Evolutionary conservation across 495 filamentous ascomycete species (phyloP).

Genomic region (Opeltia flavorubescens): DNA sequence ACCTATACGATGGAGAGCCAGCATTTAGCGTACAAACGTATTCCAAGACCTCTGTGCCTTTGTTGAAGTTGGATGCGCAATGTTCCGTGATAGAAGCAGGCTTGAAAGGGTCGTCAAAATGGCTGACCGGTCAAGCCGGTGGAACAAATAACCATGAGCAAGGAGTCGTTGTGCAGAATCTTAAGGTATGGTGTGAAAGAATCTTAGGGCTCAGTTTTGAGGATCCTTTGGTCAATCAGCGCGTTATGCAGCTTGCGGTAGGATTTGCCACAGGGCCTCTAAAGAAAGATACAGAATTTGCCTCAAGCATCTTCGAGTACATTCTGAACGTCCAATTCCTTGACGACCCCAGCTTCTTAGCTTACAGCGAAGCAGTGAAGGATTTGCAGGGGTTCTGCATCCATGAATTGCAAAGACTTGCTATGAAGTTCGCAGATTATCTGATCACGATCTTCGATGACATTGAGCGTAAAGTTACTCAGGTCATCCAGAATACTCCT

Average conservation of each 20-base stretch:
- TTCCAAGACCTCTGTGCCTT: slow-evolving; percentile 60
- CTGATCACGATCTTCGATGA: slow-evolving; percentile 78
- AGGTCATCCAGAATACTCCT: slow-evolving; percentile 57
- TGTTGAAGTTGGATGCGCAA: slow-evolving; percentile 75
- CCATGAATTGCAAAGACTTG: slow-evolving; percentile 76
- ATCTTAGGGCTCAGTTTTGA: slow-evolving; percentile 65
- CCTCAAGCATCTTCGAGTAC: slow-evolving; percentile 76
- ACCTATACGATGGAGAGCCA: slow-evolving; percentile 56
- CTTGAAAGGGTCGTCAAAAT: slow-evolving; percentile 76
- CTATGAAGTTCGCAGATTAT: slow-evolving; percentile 79
- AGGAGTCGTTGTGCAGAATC: slow-evolving; percentile 44
- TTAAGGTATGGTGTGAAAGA: slow-evolving; percentile 70
- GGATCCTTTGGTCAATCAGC: slow-evolving; percentile 75
- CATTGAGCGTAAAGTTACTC: slow-evolving; percentile 67
- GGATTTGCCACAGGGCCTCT: slow-evolving; percentile 72
- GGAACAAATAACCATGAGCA: slow-evolving; percentile 48
- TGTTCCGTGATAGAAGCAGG: slow-evolving; percentile 84
- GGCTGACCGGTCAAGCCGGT: slow-evolving; percentile 42
- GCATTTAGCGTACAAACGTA: slow-evolving; percentile 45
- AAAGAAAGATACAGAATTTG: slow-evolving; percentile 63
- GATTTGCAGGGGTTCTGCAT: slow-evolving; percentile 70
- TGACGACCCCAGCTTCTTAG: slow-evolving; percentile 48
- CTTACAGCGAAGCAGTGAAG: slow-evolving; percentile 83
- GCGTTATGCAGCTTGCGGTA: slow-evolving; percentile 70
- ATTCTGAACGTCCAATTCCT: slow-evolving; percentile 68